These are phyloP conservation scores for Durusdinium trenchii DNA, from an alignment of 73 alveolate species.

Conservation along the genomic window DNA sequence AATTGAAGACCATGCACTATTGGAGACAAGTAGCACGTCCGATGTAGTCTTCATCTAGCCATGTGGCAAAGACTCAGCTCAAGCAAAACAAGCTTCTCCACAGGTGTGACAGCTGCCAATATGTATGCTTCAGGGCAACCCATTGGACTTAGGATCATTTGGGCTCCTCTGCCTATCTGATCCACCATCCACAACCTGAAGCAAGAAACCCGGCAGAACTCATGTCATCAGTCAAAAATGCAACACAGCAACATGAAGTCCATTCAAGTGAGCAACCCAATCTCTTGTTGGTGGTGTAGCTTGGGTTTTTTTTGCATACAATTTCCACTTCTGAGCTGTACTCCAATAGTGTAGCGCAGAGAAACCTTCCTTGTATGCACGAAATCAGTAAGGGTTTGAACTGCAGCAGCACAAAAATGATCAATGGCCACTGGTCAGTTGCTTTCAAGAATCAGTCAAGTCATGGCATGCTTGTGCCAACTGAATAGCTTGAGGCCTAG, in stretches of 20 bases:
- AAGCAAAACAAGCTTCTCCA: background rate
- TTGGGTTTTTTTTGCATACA: background rate
- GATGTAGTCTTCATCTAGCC: background rate
- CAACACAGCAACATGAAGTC: background rate
- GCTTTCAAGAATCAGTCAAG: background rate
- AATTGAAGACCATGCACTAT: background rate
- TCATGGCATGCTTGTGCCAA: background rate
- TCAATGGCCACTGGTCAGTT: no score
- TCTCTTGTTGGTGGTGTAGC: slow-evolving; percentile 32
- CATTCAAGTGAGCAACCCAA: background rate
- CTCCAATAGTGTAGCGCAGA: background rate
- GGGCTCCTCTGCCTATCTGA: background rate
- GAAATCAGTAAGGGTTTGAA: no score
- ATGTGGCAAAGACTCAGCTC: background rate
- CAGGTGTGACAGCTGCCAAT: no score
- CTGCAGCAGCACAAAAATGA: no score
- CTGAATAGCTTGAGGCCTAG: background rate
- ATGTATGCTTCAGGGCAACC: no score
- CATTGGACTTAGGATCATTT: background rate
- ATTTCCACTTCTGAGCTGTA: background rate
- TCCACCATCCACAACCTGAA: slow-evolving; percentile 60
- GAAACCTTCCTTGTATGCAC: background rate
- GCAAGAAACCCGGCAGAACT: background rate
- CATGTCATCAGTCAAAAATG: background rate
- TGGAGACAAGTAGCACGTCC: background rate